Percentiles rank a stretch among this genome's conserved stretches.
These are phyloP conservation scores for Hyphodiscus sp. DNA, from an alignment of 2,329 filamentous ascomycete species.

Conservation along the genomic window DNA sequence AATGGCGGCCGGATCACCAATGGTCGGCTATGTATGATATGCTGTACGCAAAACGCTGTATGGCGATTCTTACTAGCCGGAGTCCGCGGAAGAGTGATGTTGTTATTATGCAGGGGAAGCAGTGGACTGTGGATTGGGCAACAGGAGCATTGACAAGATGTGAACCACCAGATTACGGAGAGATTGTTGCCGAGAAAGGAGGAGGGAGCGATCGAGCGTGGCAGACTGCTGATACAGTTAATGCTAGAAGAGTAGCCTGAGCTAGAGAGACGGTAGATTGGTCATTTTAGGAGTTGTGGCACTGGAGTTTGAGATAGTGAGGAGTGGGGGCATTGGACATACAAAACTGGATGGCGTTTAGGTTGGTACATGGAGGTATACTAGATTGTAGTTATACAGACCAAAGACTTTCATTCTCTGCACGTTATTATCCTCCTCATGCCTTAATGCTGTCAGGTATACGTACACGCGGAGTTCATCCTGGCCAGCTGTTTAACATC, in stretches of 20 bases:
- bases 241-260: neutral
- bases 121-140: slow-evolving; percentile 54
- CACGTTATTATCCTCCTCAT: neutral
- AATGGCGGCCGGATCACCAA: slow-evolving; percentile 49
- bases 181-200: slow-evolving; percentile 21
- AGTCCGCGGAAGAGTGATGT: slow-evolving; percentile 53
- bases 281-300: slow-evolving; percentile 4
- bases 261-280: neutral
- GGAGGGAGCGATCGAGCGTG: neutral
- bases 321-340: neutral
- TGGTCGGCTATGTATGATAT: slow-evolving; percentile 52
- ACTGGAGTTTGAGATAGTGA: neutral
- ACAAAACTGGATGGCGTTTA: neutral
- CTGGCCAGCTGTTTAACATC: too few species aligned
- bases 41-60: slow-evolving; percentile 54
- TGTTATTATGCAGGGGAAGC: slow-evolving; percentile 49
- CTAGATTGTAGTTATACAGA: neutral
- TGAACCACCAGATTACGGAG: slow-evolving; percentile 47
- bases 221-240: slow-evolving; percentile 3
- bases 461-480: neutral
- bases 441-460: neutral
- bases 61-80: slow-evolving; percentile 50
- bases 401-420: neutral
- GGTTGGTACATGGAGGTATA: neutral
- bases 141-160: slow-evolving; percentile 49